Evolutionary conservation across 495 filamentous ascomycete genomes (phyloP).

Genomic region (Cenococcum geophilum): DNA sequence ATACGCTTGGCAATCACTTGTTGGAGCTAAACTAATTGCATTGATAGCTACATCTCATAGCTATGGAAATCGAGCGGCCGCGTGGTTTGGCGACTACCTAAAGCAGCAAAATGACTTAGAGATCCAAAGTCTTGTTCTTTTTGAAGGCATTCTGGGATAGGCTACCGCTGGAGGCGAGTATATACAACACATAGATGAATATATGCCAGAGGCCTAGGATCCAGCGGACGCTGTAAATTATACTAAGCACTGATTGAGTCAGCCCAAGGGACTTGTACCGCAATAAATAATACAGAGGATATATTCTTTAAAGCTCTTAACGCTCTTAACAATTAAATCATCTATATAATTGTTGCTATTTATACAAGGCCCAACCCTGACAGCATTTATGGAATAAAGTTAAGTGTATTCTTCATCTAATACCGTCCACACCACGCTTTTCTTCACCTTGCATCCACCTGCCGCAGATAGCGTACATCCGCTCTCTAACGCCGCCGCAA

Average conservation of each 20-base stretch:
- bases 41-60: conserved; percentile 55
- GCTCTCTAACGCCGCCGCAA: conserved; percentile 23
- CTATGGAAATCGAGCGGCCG: conserved; percentile 55
- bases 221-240: too few relatives aligned
- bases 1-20: not conserved
- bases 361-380: too few relatives aligned
- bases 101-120: conserved; percentile 39
- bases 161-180: conserved; percentile 51
- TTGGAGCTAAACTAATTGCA: not conserved
- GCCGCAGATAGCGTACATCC: conserved; percentile 22
- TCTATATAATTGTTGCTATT: too few relatives aligned
- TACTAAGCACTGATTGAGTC: too few relatives aligned
- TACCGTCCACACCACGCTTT: conserved; percentile 27
- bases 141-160: conserved; percentile 63
- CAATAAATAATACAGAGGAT: too few relatives aligned
- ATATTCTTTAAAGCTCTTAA: too few relatives aligned
- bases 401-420: conserved; percentile 23
- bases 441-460: conserved; percentile 31
- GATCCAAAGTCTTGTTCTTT: conserved; percentile 53
- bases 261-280: too few relatives aligned
- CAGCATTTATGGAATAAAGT: too few relatives aligned
- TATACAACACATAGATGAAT: conserved; percentile 50
- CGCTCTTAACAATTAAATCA: too few relatives aligned
- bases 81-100: conserved; percentile 63
- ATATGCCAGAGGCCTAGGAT: conserved; percentile 3